Conservation (phyloP, 805 yeast genomes). For the Zygosaccharomyces bisporus region DNA sequence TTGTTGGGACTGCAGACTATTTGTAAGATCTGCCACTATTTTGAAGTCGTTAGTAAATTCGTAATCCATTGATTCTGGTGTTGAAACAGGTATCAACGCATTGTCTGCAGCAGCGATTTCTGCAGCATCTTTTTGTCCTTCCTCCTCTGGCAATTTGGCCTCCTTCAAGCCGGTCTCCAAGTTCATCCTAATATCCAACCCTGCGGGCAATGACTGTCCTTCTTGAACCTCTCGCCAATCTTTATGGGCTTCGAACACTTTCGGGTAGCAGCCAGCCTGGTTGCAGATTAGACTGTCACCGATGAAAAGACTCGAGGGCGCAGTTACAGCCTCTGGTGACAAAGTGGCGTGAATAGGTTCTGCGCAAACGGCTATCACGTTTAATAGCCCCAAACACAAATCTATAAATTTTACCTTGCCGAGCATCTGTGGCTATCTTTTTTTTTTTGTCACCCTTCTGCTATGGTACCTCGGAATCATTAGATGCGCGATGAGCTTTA, state of each 20-base stretch:
- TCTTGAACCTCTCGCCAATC: slow-evolving; percentile 68
- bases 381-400: neutral
- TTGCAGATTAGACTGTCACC: slow-evolving; percentile 30
- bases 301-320: slow-evolving; percentile 13
- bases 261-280: slow-evolving; percentile 57
- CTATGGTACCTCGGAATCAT: too few relatives aligned
- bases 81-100: slow-evolving; percentile 4
- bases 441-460: neutral
- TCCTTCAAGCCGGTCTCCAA: slow-evolving; percentile 66
- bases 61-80: slow-evolving; percentile 13
- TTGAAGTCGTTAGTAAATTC: slow-evolving; percentile 33
- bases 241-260: slow-evolving; percentile 54
- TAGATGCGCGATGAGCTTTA: neutral
- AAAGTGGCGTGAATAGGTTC: slow-evolving; percentile 4
- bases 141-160: slow-evolving; percentile 48
- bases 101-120: neutral
- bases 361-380: neutral
- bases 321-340: slow-evolving; percentile 4
- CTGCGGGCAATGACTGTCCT: slow-evolving; percentile 78
- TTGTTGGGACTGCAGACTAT: slow-evolving; percentile 10
- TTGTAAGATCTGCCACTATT: slow-evolving; percentile 26
- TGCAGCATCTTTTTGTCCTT: neutral
- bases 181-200: slow-evolving; percentile 67
- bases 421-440: neutral
- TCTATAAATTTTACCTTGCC: neutral